Percentiles rank a stretch among this genome's conserved stretches.
Evolutionary conservation across 306 rosid species (phyloP).

Genomic region (Trichosanthes cucumerina): DNA sequence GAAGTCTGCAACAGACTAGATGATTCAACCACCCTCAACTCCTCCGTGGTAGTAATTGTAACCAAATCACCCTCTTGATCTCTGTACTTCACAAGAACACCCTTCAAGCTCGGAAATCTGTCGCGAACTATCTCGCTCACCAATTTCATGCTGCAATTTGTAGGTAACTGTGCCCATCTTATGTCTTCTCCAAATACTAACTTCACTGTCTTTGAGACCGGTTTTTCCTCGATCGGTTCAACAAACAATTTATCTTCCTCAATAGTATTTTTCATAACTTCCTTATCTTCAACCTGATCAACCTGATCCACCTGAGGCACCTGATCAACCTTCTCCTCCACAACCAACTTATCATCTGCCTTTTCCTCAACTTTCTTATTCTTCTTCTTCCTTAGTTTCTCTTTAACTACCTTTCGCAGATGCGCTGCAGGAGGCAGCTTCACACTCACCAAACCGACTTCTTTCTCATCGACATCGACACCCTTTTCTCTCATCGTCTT

Average conservation of each 20-base stretch:
- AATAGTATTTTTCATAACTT: conserved; percentile 20
- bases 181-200: conserved; percentile 86
- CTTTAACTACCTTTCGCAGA: conserved; percentile 45
- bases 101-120: conserved; percentile 61
- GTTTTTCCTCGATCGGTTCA: conserved; percentile 31
- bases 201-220: conserved; percentile 59
- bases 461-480: conserved; percentile 42
- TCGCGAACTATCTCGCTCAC: conserved; percentile 58
- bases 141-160: conserved; percentile 53
- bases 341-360: conserved; percentile 36
- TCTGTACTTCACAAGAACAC: conserved; percentile 69
- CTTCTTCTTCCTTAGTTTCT: conserved; percentile 58
- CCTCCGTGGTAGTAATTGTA: conserved; percentile 61
- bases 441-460: conserved; percentile 37
- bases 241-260: conserved; percentile 23
- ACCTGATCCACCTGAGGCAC: neutral
- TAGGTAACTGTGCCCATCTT: conserved; percentile 69
- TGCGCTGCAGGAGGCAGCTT: conserved; percentile 25
- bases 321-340: conserved; percentile 30
- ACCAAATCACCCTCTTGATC: conserved; percentile 91
- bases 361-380: conserved; percentile 25
- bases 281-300: conserved; percentile 28
- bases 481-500: conserved; percentile 51
- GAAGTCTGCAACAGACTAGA: conserved; percentile 42
- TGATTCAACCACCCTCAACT: conserved; percentile 59